phyloP scores from a whole-genome alignment of 2,329 filamentous ascomycete species.

The Talaromyces sp. region DNA sequence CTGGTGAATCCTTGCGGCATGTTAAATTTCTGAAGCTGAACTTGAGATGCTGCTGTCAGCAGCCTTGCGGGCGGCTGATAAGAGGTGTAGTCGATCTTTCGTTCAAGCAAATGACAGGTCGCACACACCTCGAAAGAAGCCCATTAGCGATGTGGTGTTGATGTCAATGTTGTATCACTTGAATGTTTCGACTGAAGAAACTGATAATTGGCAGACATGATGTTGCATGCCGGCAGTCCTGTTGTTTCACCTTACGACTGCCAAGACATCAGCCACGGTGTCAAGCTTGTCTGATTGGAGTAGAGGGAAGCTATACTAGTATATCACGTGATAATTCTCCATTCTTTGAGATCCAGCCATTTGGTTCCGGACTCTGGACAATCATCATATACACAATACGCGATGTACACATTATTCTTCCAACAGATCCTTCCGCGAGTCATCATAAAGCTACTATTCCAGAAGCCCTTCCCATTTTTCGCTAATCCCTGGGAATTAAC shows the following conservation, averaged over 20 bases:
- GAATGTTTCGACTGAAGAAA: background rate
- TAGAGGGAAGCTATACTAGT: background rate
- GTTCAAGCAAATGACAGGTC: slow-evolving; percentile 9
- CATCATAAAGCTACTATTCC: too few relatives aligned
- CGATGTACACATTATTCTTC: background rate
- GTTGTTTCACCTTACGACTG: slow-evolving; percentile 1
- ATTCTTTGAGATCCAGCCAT: background rate
- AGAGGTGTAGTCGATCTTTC: background rate
- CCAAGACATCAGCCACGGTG: background rate
- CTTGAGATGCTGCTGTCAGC: background rate
- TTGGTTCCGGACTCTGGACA: background rate
- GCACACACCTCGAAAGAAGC: background rate
- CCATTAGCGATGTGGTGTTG: slow-evolving; percentile 1
- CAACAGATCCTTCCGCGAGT: too few relatives aligned
- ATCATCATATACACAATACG: background rate
- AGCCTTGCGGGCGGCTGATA: background rate
- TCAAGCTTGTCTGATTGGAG: background rate
- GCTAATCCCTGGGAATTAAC: background rate
- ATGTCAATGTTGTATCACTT: background rate
- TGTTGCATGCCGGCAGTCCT: background rate
- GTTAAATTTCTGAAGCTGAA: background rate
- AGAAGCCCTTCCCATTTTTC: too few relatives aligned
- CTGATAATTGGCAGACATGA: background rate
- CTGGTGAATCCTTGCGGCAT: slow-evolving; percentile 18
- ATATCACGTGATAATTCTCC: background rate